Percentiles rank a stretch among this genome's conserved stretches.
Conservation (phyloP, 2,329 filamentous ascomycete species). For the Capronia epimyces region DNA sequence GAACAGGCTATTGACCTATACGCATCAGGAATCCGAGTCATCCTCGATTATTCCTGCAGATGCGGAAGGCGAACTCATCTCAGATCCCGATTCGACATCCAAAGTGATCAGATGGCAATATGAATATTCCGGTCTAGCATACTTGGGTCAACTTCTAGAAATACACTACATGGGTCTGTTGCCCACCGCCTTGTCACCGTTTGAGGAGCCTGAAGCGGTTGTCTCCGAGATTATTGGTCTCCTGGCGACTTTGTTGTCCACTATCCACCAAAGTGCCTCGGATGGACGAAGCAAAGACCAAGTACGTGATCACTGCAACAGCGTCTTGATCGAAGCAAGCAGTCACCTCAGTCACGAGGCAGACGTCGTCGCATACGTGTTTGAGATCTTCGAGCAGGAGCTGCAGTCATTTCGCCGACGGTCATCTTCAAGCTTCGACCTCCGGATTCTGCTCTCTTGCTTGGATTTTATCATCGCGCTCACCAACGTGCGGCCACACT, state of each 20-base stretch:
- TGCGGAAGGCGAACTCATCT: conserved; percentile 58
- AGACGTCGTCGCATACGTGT: conserved; percentile 75
- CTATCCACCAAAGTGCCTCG: conserved; percentile 18
- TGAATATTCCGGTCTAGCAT: conserved; percentile 70
- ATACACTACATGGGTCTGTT: conserved; percentile 43
- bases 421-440: conserved; percentile 58
- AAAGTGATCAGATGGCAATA: conserved; percentile 70
- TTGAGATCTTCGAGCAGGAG: conserved; percentile 75
- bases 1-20: conserved; percentile 27
- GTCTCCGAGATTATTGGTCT: conserved; percentile 69
- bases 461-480: conserved; percentile 73
- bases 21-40: conserved; percentile 25
- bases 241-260: conserved; percentile 63
- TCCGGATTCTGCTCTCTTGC: conserved; percentile 67
- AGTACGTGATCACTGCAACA: conserved; percentile 36
- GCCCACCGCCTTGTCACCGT: conserved; percentile 45
- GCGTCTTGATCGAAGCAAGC: conserved; percentile 47
- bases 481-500: conserved; percentile 65
- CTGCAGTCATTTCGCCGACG: conserved; percentile 48
- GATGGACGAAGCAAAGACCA: conserved; percentile 27
- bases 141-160: conserved; percentile 65
- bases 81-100: conserved; percentile 65
- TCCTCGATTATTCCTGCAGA: conserved; percentile 26
- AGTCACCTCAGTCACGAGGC: conserved; percentile 43
- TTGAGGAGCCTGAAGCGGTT: conserved; percentile 54